A percentile compares a stretch with the other conserved stretches of the same genome.
Conservation (phyloP, 1,284 basidiomycete species). For the Naganishia sp. region DNA sequence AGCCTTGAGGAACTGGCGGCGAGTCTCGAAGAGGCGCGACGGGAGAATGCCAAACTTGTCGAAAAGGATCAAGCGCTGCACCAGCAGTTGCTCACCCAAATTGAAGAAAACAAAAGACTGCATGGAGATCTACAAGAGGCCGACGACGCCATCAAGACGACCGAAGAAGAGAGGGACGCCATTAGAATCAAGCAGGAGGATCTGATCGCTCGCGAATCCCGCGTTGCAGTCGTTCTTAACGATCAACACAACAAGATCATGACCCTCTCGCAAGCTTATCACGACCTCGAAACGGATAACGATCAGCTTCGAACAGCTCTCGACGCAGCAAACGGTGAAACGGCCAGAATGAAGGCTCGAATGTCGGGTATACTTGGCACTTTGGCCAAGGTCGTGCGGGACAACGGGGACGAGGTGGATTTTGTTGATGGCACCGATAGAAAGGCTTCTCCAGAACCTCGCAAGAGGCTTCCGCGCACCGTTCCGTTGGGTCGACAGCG, state of each 20-base stretch:
- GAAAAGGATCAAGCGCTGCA: slow-evolving; percentile 3
- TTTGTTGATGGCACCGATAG: not conserved
- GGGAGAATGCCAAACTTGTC: slow-evolving; percentile 12
- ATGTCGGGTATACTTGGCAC: slow-evolving; percentile 18
- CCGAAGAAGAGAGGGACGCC: slow-evolving; percentile 1
- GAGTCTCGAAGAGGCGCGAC: not conserved
- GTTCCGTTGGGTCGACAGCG: too few species aligned
- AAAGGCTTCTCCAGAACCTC: too few species aligned
- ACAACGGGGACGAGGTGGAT: slow-evolving; percentile 7
- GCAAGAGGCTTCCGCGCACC: too few species aligned
- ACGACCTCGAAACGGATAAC: slow-evolving; percentile 1
- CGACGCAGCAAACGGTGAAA: slow-evolving; percentile 9
- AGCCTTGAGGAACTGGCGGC: slow-evolving; percentile 9
- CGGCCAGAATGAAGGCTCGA: slow-evolving; percentile 8
- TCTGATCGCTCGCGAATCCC: slow-evolving; percentile 16
- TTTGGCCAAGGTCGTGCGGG: slow-evolving; percentile 13
- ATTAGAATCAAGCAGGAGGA: slow-evolving; percentile 11
- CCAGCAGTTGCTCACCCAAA: not conserved
- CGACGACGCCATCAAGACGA: not conserved
- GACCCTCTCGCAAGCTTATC: slow-evolving; percentile 16
- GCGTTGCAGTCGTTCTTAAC: slow-evolving; percentile 6
- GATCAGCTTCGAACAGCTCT: not conserved
- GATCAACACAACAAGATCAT: slow-evolving; percentile 26
- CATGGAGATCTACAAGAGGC: not conserved
- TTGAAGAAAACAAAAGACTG: slow-evolving; percentile 7